phyloP scores from a whole-genome alignment of 1,139 yeast species.

The Yamadazyma aaseri region DNA sequence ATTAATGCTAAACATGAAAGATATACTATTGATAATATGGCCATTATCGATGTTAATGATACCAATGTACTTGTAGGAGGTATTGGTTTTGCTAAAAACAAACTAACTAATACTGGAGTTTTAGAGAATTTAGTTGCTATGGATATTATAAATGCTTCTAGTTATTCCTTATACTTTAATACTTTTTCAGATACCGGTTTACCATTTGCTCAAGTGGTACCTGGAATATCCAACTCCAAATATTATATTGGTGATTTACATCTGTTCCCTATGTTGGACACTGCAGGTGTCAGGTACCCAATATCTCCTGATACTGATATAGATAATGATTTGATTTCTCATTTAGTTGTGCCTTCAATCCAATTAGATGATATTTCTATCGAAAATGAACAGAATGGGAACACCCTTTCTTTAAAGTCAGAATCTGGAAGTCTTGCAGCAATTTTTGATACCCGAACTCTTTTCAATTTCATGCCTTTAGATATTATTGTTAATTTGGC shows the following conservation, averaged over 20 bases:
- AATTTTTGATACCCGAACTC: constrained; percentile 57
- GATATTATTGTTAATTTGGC: constrained; percentile 63
- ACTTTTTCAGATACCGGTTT: constrained; percentile 12
- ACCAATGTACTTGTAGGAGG: constrained; percentile 31
- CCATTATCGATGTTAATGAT: constrained; percentile 27
- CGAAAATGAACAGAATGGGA: constrained; percentile 38
- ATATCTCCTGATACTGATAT: constrained; percentile 2
- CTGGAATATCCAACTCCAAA: constrained; percentile 57
- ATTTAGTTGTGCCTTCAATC: constrained; percentile 49
- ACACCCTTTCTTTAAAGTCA: constrained; percentile 34
- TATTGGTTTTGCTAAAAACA: constrained; percentile 51
- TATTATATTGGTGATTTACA: constrained; percentile 47
- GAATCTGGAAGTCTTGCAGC: constrained; percentile 48
- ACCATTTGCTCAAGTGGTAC: constrained; percentile 31
- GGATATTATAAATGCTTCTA: constrained; percentile 40
- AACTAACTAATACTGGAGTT: constrained; percentile 37
- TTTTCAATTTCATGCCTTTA: constrained; percentile 58
- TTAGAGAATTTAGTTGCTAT: constrained; percentile 31
- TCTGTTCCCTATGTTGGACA: constrained; percentile 44
- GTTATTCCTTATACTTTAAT: constrained; percentile 57
- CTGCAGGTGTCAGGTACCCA: constrained; percentile 27
- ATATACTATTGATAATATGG: constrained; percentile 21
- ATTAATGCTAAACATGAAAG: constrained; percentile 14
- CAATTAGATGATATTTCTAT: constrained; percentile 56
- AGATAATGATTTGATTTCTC: constrained; percentile 21